These are phyloP conservation scores for Lotmaria passim DNA, from an alignment of 208 protist species.

Conservation along the genomic window DNA sequence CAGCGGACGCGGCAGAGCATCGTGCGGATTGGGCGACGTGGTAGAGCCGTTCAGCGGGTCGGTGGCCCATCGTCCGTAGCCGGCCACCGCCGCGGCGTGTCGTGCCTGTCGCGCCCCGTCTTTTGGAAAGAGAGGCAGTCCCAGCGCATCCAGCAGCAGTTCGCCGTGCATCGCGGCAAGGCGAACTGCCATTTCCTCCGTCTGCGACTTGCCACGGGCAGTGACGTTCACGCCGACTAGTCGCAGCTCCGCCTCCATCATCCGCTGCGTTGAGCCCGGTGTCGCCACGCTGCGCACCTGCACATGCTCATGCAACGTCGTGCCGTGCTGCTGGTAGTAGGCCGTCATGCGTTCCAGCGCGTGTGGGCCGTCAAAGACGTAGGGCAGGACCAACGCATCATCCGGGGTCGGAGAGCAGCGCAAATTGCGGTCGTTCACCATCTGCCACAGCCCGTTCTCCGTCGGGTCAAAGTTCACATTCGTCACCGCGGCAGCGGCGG, in stretches of 20 bases:
- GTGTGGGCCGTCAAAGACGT: constrained; percentile 59
- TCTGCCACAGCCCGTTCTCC: constrained; percentile 72
- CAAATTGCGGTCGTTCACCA: constrained; percentile 67
- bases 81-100: constrained; percentile 58
- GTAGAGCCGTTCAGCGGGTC: constrained; percentile 41
- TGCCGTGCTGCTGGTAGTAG: constrained; percentile 64
- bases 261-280: constrained; percentile 40
- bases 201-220: constrained; percentile 65
- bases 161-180: constrained; percentile 87
- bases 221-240: constrained; percentile 41
- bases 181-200: constrained; percentile 57
- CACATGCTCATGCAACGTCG: constrained; percentile 44
- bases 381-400: constrained; percentile 74
- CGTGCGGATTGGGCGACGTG: constrained; percentile 39
- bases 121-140: constrained; percentile 57
- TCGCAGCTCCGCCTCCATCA: constrained; percentile 62
- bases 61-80: constrained; percentile 78
- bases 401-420: constrained; percentile 62
- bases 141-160: constrained; percentile 75
- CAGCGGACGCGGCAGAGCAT: constrained; percentile 67
- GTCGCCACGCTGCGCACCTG: constrained; percentile 38
- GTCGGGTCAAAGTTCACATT: constrained; percentile 63
- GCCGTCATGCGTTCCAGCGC: constrained; percentile 60
- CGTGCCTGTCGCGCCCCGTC: constrained; percentile 54
- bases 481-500: background rate